These are phyloP conservation scores for Flaveria floridana DNA, from an alignment of 140 eudicot species.

Conservation along the genomic window DNA sequence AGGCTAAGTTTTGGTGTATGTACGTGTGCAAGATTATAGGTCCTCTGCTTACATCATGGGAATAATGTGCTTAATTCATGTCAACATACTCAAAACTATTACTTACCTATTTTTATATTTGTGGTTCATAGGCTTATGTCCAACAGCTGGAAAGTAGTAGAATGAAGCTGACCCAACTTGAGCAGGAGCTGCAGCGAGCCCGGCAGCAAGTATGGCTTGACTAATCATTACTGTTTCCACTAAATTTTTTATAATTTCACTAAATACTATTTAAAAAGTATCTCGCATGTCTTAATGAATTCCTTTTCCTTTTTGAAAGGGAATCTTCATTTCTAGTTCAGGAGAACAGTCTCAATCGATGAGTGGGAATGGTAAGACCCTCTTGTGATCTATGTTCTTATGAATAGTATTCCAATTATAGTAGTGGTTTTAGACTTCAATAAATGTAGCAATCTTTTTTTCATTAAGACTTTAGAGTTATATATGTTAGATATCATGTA, in stretches of 20 bases:
- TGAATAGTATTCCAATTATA: not conserved
- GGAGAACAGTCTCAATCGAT: slow-evolving; percentile 83
- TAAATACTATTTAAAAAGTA: slow-evolving; percentile 3
- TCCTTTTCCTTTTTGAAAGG: slow-evolving; percentile 46
- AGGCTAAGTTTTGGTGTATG: slow-evolving; percentile 3
- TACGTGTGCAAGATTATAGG: not conserved
- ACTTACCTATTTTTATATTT: not conserved
- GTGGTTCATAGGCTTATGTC: slow-evolving; percentile 68
- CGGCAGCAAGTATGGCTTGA: slow-evolving; percentile 76
- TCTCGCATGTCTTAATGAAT: slow-evolving; percentile 21
- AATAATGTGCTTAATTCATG: not conserved
- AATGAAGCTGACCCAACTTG: slow-evolving; percentile 92
- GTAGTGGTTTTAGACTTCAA: not conserved
- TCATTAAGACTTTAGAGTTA: not conserved
- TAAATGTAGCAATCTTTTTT: not conserved
- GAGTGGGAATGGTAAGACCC: slow-evolving; percentile 80
- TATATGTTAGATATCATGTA: not conserved
- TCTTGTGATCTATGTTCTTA: slow-evolving; percentile 15
- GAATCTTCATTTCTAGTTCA: slow-evolving; percentile 79
- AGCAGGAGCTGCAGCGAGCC: slow-evolving; percentile 96
- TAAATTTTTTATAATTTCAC: slow-evolving; percentile 4
- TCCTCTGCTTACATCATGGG: not conserved
- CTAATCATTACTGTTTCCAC: slow-evolving; percentile 7
- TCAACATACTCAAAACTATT: not conserved
- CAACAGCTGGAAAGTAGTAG: slow-evolving; percentile 95